Percentiles rank a stretch among this genome's conserved stretches.
Conservation (phyloP, 768 basidiomycete species). For the Leucogyrophana mollusca region DNA sequence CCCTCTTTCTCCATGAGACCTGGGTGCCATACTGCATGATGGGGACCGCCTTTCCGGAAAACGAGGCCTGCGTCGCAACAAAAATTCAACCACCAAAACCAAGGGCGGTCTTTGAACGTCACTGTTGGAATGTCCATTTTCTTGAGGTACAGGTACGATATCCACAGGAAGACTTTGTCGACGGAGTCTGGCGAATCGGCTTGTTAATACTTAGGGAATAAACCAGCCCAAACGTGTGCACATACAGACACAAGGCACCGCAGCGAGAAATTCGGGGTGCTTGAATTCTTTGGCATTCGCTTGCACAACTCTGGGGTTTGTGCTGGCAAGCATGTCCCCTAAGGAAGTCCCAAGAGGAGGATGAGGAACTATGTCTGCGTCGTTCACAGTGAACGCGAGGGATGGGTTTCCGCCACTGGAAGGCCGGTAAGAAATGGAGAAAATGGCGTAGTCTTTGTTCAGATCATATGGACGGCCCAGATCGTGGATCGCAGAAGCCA, state of each 20-base stretch:
- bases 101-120: neutral
- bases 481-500: neutral
- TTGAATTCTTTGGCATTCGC: neutral
- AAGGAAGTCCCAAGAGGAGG: neutral
- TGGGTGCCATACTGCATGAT: neutral
- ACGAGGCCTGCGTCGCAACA: neutral
- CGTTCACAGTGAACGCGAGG: neutral
- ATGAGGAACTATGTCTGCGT: neutral
- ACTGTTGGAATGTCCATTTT: neutral
- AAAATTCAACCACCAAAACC: neutral
- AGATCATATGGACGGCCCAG: neutral
- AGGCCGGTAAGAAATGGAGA: neutral
- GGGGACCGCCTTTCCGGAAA: neutral
- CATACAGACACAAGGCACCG: neutral
- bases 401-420: neutral
- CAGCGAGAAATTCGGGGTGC: neutral
- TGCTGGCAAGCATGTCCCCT: neutral
- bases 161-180: neutral
- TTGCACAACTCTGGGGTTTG: neutral
- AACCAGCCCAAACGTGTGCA: too few species aligned
- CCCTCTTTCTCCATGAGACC: constrained; percentile 1
- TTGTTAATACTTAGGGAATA: too few species aligned
- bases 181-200: neutral
- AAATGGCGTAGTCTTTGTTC: neutral
- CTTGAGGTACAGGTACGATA: neutral